Evolutionary conservation across 1,139 yeast genomes (phyloP), one percentile per base, ranked within the genome.

Genomic region (Taphrina wiesneri): DNA sequence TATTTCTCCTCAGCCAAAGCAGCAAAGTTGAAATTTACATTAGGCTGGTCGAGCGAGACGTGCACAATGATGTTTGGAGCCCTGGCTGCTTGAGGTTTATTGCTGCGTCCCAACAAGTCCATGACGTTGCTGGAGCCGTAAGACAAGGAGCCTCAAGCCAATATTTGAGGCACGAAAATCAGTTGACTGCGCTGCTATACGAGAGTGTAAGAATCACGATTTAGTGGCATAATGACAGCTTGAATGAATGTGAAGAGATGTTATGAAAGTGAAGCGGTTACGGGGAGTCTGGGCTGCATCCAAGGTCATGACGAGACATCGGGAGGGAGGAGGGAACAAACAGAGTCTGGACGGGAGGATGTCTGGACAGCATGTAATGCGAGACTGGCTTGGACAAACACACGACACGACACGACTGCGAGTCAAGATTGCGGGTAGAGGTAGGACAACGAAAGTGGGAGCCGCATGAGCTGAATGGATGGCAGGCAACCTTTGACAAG

Each of bases 1-100:
- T 90, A 91, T 75, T 88, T 88, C 65, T 88, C 92, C 73, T 91
- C 96, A 2, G 96, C 88, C 67, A 90, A 77, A 71, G 86, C 85
- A 73, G 87, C 77, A 45, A 92, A 90, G 73, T 92, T 93, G 70
- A 91, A 82, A 0, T 88, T 85, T 1, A 88, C 90, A 59, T 76
- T 77, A 13, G 70, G 56, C 46, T 69, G 65, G 28, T 56, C 49
- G 21, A 71, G 65, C 9, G 72, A 69, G 34, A 71, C 69, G 41
- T 68, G 71, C 28, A 71, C 62, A 53, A 70, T 57, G 21, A 70
- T 67, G 7, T 71, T 68, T 9, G 70, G 71, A 9, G 47, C 51
- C 30, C 51, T 49, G 2, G 52, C 43, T 19, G 57, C 39, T 15
- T 25, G 51, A 19, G 52, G 51, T 30, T 49, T 49, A 34, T 25